Base-by-base conservation (phyloP, 306 rosid genomes). In the Glycine latifolia region DNA sequence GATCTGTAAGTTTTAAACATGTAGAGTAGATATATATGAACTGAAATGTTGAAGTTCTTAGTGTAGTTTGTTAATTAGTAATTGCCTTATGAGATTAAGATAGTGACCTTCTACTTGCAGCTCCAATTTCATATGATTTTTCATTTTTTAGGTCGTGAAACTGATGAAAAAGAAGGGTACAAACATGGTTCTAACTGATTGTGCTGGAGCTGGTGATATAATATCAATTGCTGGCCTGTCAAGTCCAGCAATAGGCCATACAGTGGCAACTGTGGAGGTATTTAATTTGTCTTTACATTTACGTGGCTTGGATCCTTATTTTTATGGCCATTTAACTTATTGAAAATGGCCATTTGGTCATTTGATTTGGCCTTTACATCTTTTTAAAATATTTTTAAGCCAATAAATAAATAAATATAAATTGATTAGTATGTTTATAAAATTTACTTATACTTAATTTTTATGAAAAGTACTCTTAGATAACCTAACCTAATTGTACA, bases 171-270 rank as follows among this genome's bases (percentile, higher is more conserved):
- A 90, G 88, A 95, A 89, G 85, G 99, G 99, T 52, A 93, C 99
- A 0, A 61, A 41, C 86, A 89, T 90, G 88, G 92, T 87, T 86
- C 89, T 82, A 63, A 87, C 78, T 73, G 97, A 95, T 62, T 77
- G 91, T 88, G 99, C 98, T 76, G 99, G 99, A 75, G 99, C 99
- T 16, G 99, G 98, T 35, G 99, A 95, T 89, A 95, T 95, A 67
- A 77, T 95, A 73, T 95, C 99, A 68, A 83, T 95, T 89, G 97
- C 98, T 67, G 99, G 99, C 79, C 85, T 93, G 81, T 80, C 96
- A 75, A 86, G 66, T 71, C 99, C 98, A 62, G 69, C 97, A 76
- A 95, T 95, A 73, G 99, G 99, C 83, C 93, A 95, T 80, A 95
- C 99, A 7, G 93, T 95, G 75, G 87, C 96, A 79, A 90, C 76